phyloP scores from a whole-genome alignment of 2,329 filamentous ascomycete genomes.

The Cytospora piceae region DNA sequence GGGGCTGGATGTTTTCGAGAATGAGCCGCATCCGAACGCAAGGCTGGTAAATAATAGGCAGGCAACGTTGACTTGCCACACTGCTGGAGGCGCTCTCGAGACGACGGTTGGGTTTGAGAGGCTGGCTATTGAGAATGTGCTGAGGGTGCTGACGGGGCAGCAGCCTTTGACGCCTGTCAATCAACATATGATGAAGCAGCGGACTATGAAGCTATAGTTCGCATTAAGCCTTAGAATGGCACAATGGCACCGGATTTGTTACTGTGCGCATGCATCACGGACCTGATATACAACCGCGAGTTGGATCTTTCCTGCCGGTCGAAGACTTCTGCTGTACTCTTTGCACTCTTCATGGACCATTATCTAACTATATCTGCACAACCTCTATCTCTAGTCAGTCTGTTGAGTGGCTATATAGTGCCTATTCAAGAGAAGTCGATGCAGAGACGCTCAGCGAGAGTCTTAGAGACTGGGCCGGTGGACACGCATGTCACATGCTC shows the following conservation, averaged over 20 bases:
- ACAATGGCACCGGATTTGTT: conserved; percentile 50
- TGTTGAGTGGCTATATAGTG: no score
- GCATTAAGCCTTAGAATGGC: conserved; percentile 46
- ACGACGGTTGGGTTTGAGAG: conserved; percentile 58
- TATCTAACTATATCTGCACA: conserved; percentile 45
- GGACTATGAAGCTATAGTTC: neutral
- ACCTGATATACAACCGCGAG: conserved; percentile 48
- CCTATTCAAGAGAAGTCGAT: no score
- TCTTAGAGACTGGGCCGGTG: no score
- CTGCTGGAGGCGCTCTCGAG: conserved; percentile 58
- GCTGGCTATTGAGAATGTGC: conserved; percentile 57
- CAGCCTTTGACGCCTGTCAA: conserved; percentile 57
- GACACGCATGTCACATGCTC: no score
- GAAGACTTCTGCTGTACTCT: conserved; percentile 50
- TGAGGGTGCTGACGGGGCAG: conserved; percentile 49
- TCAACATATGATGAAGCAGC: conserved; percentile 43
- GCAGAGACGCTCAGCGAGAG: no score
- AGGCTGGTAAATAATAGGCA: conserved; percentile 39
- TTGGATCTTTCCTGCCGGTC: conserved; percentile 47
- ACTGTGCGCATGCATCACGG: conserved; percentile 53
- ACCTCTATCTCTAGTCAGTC: conserved; percentile 42
- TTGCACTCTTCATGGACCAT: conserved; percentile 47
- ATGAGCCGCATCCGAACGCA: conserved; percentile 51
- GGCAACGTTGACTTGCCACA: conserved; percentile 55
- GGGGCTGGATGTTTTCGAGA: conserved; percentile 56